Base-by-base conservation (phyloP, 1,284 basidiomycete species). In the Irpex sp. region DNA sequence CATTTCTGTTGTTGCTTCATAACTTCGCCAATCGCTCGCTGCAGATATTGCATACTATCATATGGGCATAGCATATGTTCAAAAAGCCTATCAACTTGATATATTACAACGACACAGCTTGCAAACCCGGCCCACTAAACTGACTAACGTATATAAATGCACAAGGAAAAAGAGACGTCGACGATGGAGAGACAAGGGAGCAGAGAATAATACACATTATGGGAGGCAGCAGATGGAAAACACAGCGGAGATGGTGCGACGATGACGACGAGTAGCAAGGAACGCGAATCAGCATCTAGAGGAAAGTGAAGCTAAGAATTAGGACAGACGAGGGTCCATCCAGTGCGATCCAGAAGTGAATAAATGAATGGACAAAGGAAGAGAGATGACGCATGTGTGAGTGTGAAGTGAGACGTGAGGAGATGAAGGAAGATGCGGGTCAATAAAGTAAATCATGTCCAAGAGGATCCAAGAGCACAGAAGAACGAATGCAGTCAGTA, bases 21-120 rank as follows among this genome's bases (percentile, higher is more conserved):
- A 6, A 33, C 28, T 6, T 33, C 28, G 6, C 28, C 28, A 7
- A 33, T 57, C 18, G 8, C 37, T 45, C n/a, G 14, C 18, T 33
- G 28, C 28, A 33, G 28, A 33, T 33, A 33, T 3, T 33, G 28
- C 39, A 16, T 65, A 71, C 45, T 64, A 69, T 23, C 28, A 33
- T 33, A 45, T 45, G n/a, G n/a, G 39, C 39, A 45, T 45, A 45
- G 39, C n/a, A 45, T 45, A 45, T 28, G 28, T 33, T 33, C 39
- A n/a, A 45, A 45, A 12, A 45, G 39, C 39, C 39, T n/a, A 45
- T 45, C 39, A 45, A 45, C 39, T 33, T 33, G 39, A 45, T 45
- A 45, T 45, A 4, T 12, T 45, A 45, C 39, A 45, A 45, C 39
- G 39, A n/a, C 39, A 45, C n/a, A n/a, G n/a, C 39, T 14, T 51